Conservation (phyloP, 768 basidiomycete species). For the Lactifluus piperatus region DNA sequence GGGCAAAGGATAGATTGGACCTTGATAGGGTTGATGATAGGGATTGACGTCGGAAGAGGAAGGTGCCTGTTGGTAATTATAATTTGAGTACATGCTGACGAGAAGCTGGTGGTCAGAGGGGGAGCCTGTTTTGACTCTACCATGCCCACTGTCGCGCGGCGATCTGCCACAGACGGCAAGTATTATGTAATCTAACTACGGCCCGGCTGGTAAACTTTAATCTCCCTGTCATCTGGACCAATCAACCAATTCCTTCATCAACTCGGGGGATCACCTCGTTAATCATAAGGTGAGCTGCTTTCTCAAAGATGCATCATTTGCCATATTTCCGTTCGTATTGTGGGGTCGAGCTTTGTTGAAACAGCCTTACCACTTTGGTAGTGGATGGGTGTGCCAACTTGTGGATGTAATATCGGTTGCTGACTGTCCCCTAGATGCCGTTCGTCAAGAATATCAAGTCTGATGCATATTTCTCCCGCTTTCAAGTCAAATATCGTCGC, state of each 20-base stretch:
- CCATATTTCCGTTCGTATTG: not conserved
- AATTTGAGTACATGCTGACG: slow-evolving; percentile 38
- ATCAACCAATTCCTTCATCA: not conserved
- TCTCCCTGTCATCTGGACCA: not conserved
- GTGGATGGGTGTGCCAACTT: slow-evolving; percentile 25
- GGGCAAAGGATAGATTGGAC: slow-evolving; percentile 59
- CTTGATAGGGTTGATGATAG: slow-evolving; percentile 74
- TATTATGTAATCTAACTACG: slow-evolving; percentile 1
- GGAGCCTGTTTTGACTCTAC: too few species aligned
- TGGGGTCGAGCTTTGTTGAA: not conserved
- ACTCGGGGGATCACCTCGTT: not conserved
- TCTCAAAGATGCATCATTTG: not conserved
- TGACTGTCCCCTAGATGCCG: slow-evolving; percentile 53
- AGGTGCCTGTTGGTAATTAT: slow-evolving; percentile 25
- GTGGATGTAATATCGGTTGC: slow-evolving; percentile 8
- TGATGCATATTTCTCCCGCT: slow-evolving; percentile 95
- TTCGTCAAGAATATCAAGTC: slow-evolving; percentile 98
- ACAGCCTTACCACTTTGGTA: slow-evolving; percentile 28
- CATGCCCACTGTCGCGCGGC: too few species aligned
- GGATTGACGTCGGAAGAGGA: slow-evolving; percentile 55
- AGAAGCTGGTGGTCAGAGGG: slow-evolving; percentile 15
- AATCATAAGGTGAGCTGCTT: slow-evolving; percentile 5
- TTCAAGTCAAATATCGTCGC: slow-evolving; percentile 97
- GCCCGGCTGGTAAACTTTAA: slow-evolving; percentile 5
- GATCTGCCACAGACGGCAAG: too few species aligned